Base-by-base conservation (phyloP, 2,329 filamentous ascomycete genomes). In the Aspergillus neoniger region DNA sequence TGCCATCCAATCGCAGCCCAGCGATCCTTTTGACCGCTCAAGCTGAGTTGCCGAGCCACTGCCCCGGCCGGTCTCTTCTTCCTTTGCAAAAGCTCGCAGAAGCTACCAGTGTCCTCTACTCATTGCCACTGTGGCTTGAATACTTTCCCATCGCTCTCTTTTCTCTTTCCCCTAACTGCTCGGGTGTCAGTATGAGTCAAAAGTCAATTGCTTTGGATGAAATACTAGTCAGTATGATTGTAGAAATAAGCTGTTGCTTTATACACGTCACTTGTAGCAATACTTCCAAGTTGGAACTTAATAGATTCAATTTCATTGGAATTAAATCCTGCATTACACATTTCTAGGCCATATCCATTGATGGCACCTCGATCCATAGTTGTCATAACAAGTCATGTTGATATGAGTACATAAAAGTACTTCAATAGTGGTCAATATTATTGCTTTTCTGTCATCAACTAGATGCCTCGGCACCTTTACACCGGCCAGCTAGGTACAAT, bases 1-100 rank as follows among this genome's bases (percentile, higher is more conserved):
- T 21, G 23, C 23, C 30, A 43, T 28, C 63, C 67, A 70, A 68
- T 68, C 36, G 63, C 30, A 61, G 57, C 61, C 52, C 59, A 58
- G 44, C 43, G 54, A 30, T 43, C 58, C 60, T 60, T 58, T 58
- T 54, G 64, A 66, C 65, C 64, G 62, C 64, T 52, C 41, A n/a
- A 44, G 23, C n/a, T 36, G 39, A 30, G 51, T 63, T 63, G 56
- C 65, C 65, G 63, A 63, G 44, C 44, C 44, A 21, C 15, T 49
- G 44, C 44, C 10, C 44, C 44, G 32, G 36, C 38, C 38, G 52
- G 52, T 19, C 21, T 38, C 17, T 17, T 23, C 21, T 14, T 12
- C 32, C 32, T 6, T 12, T 36, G 32, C 32, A 36, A 28, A 28
- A 28, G 32, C 32, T 36, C 32, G 32, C 32, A 55, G 52, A 55